These are phyloP conservation scores for Trichoderma atrobrunneum DNA, from an alignment of 2,329 filamentous ascomycete genomes.

Conservation along the genomic window DNA sequence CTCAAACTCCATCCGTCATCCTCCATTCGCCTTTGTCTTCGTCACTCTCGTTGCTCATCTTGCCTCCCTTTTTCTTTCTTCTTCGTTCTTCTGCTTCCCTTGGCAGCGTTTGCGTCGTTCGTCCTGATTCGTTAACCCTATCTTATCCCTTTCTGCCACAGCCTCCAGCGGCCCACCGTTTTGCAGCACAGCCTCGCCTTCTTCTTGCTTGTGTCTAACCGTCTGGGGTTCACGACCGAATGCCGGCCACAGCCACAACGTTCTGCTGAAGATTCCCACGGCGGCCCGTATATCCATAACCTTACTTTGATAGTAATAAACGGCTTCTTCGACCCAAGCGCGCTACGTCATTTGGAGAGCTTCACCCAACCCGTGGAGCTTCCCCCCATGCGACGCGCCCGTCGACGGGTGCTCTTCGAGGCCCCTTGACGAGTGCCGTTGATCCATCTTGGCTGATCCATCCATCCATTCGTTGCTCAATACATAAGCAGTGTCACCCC, in stretches of 20 bases:
- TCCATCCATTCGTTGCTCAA: constrained; percentile 2
- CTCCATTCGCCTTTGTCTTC: background rate
- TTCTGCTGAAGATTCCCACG: background rate
- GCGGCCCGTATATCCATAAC: constrained; percentile 7
- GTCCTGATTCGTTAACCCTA: background rate
- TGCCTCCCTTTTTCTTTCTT: background rate
- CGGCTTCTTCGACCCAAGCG: background rate
- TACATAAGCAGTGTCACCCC: background rate
- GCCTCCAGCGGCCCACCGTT: constrained; percentile 13
- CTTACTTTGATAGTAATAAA: constrained; percentile 4
- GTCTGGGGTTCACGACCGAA: constrained; percentile 9
- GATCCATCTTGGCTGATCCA: background rate
- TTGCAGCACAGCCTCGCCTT: constrained; percentile 13
- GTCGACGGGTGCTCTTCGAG: constrained; percentile 19
- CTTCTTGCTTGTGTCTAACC: background rate
- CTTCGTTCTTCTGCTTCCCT: background rate
- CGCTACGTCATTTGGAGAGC: constrained; percentile 17
- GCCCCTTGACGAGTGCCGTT: constrained; percentile 15
- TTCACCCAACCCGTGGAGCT: constrained; percentile 3
- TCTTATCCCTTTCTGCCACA: constrained; percentile 5
- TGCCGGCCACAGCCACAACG: constrained; percentile 19
- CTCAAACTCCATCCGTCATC: background rate
- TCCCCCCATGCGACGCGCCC: constrained; percentile 18
- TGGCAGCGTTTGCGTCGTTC: background rate
- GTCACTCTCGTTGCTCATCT: background rate